Conservation (phyloP, 768 basidiomycete genomes). For the Phaeotremella skinneri region DNA sequence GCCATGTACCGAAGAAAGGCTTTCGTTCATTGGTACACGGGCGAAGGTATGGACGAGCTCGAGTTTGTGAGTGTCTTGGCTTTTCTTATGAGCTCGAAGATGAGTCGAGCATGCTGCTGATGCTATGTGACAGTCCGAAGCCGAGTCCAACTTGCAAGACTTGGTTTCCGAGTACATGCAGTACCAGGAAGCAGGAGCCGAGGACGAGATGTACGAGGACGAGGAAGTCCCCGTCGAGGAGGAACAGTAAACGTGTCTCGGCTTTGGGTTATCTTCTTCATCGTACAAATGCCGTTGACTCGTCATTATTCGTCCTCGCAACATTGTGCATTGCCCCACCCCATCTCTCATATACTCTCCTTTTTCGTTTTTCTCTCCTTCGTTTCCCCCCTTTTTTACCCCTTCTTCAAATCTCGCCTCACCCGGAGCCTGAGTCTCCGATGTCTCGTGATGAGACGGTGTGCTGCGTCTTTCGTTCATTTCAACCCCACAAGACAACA, state of each 20-base stretch:
- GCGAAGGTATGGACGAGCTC: constrained; percentile 89
- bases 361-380: constrained; percentile 10
- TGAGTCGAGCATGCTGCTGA: constrained; percentile 8
- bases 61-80: constrained; percentile 46
- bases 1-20: constrained; percentile 96
- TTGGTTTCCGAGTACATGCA: constrained; percentile 91
- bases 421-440: constrained; percentile 40
- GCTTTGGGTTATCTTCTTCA: not conserved
- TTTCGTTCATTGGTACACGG: constrained; percentile 82
- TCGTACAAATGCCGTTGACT: not conserved
- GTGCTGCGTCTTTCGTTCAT: constrained; percentile 31
- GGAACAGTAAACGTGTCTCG: constrained; percentile 24
- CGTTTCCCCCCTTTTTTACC: not conserved
- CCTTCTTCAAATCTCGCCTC: constrained; percentile 25
- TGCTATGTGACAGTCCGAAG: constrained; percentile 77
- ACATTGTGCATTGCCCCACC: constrained; percentile 4
- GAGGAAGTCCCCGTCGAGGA: constrained; percentile 40
- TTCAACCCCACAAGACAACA: too few species aligned
- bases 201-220: constrained; percentile 49
- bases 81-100: not conserved
- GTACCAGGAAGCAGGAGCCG: constrained; percentile 50
- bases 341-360: not conserved
- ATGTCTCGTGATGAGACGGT: constrained; percentile 46
- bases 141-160: constrained; percentile 99
- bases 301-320: not conserved